phyloP scores from a whole-genome alignment of 106 monocot species.

The Phalaenopsis equestris region DNA sequence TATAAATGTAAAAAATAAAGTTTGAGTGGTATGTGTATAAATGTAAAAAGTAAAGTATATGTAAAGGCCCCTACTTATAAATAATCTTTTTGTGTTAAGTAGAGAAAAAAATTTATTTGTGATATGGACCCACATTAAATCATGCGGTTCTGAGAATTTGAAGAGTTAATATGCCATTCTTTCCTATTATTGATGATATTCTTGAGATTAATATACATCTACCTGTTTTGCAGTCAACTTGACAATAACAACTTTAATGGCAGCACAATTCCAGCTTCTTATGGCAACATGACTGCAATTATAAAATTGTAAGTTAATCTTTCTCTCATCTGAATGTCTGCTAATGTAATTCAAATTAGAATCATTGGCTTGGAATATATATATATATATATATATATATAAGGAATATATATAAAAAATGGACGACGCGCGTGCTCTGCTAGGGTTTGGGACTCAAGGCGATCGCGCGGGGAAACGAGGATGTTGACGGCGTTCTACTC shows the following conservation, averaged over 20 bases:
- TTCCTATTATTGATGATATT: not conserved
- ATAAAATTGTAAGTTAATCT: constrained; percentile 59
- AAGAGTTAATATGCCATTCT: too few species aligned
- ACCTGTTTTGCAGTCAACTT: constrained; percentile 52
- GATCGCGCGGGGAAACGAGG: too few species aligned
- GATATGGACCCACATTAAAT: not conserved
- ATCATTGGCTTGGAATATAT: not conserved
- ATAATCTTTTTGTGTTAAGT: too few species aligned
- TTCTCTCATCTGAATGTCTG: not conserved
- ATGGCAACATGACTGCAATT: constrained; percentile 42
- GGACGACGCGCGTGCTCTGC: too few species aligned
- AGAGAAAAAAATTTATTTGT: not conserved
- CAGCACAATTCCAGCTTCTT: constrained; percentile 58
- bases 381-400: too few species aligned
- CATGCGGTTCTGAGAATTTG: not conserved
- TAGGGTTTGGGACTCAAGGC: too few species aligned
- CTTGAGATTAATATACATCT: not conserved
- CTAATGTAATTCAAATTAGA: not conserved
- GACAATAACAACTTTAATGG: constrained; percentile 90
- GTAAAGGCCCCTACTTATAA: too few species aligned
- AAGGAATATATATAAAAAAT: too few species aligned
- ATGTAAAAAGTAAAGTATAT: too few species aligned
- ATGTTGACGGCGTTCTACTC: too few species aligned
- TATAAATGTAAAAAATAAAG: too few species aligned
- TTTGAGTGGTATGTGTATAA: too few species aligned